Conservation (phyloP, 306 rosid genomes). For the Rosa multiflora region DNA sequence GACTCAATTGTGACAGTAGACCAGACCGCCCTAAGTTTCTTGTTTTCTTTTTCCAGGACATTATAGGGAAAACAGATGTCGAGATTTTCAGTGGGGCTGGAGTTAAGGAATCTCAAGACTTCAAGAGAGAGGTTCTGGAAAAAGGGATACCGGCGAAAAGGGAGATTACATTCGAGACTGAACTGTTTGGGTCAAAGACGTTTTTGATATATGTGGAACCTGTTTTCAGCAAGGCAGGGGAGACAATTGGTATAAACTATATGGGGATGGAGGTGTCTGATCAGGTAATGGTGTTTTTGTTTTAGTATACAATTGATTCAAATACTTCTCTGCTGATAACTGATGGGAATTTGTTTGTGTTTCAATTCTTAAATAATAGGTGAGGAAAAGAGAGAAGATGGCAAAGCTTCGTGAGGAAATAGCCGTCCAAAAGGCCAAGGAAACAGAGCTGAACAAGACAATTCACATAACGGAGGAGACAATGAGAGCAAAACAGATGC, state of each 20-base stretch:
- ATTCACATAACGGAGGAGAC: constrained; percentile 99
- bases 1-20: not conserved
- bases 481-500: constrained; percentile 95
- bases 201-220: constrained; percentile 91
- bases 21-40: constrained; percentile 9
- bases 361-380: constrained; percentile 40
- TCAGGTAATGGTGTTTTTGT: constrained; percentile 53
- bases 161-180: constrained; percentile 91
- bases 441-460: constrained; percentile 86
- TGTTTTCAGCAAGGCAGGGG: constrained; percentile 88
- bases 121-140: constrained; percentile 89
- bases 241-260: constrained; percentile 85
- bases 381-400: constrained; percentile 91
- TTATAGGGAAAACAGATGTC: constrained; percentile 91
- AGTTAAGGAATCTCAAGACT: constrained; percentile 83
- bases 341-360: constrained; percentile 3
- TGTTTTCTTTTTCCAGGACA: constrained; percentile 50
- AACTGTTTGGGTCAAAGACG: constrained; percentile 77
- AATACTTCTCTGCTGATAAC: constrained; percentile 18
- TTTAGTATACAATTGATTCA: not conserved
- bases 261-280: constrained; percentile 98
- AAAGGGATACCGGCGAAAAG: constrained; percentile 83
- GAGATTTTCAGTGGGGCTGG: constrained; percentile 88
- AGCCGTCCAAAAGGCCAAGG: constrained; percentile 94
- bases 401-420: constrained; percentile 82